Evolutionary conservation across 163 green algal species (phyloP), one percentile per base, ranked within the genome.

Genomic region (Chlamydomonas reinhardtii): DNA sequence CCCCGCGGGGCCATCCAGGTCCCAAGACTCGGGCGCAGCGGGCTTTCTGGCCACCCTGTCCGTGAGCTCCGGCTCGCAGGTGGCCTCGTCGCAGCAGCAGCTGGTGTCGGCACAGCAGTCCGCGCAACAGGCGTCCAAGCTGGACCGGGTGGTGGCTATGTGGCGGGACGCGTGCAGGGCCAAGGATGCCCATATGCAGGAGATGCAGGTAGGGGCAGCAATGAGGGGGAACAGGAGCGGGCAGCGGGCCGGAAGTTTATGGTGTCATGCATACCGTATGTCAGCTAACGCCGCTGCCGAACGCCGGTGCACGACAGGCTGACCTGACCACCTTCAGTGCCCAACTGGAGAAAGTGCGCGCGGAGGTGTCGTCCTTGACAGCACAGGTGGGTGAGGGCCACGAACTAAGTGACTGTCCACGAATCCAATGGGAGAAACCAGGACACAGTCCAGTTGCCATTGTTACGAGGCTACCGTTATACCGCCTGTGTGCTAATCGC

Each of bases 121-220:
- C 31, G 71, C 78, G 61, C 69, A 70, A 31, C 72, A 87, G 31
- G 54, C 82, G 22, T 68, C 39, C 61, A 82, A 84, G 74, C 83
- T 89, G 52, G 83, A 89, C n/a, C 74, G 74, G 0, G 83, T 89
- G 31, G 83, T 84, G 34, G 64, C 74, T 0, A 73, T 84, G 83
- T 89, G 83, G 83, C 31, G 66, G 17, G 83, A 89, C 83, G 75
- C 83, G 25, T 89, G 83, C 61, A 35, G 82, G 22, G 82, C 82
- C 72, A 82, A 82, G 72, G 82, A 87, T n/a, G 72, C 61, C 4
- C 71, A 61, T 3, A 24, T 87, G 54, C 82, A 82, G 72, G 82
- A 87, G 72, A 48, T 87, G 39, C 82, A 87, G 82, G 72, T 86
- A 54, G 24, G 31, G 14, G 31, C 25, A 8, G 39, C 39, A 48